Base-by-base conservation (phyloP, 1,284 basidiomycete genomes). In the Somion occarium region DNA sequence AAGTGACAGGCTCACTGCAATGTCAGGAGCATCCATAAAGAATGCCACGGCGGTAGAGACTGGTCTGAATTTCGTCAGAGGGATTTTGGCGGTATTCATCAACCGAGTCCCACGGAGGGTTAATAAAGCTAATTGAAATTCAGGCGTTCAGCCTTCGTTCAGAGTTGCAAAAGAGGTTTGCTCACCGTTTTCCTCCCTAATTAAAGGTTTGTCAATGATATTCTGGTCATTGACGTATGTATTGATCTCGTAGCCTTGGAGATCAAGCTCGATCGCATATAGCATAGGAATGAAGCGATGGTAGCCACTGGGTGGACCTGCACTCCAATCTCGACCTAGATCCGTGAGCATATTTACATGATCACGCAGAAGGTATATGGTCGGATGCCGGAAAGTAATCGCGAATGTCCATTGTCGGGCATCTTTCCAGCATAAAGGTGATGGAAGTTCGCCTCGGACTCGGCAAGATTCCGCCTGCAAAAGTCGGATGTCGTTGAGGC, bases 141-240 rank as follows among this genome's bases (percentile, higher is more conserved):
- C 3, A 43, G 34, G 7, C 52, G 12, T 52, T 54, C 20, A 55
- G 48, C 39, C 30, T 30, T n/a, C 37, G 42, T 15, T 20, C 11
- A 49, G 26, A 23, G 20, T 55, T 9, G 49, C 38, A 23, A 39
- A 39, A 20, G 20, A 15, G 5, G 5, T 4, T 3, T n/a, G 44
- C 61, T 4, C 61, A 91, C 93, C 84, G 65, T 97, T 97, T 56
- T 90, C 85, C 18, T 92, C 86, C 49, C 72, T 73, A 46, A 84
- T 74, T 24, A 85, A 70, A 1, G 93, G 92, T 56, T 87, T 88
- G 71, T 95, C 92, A 52, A 98, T 90, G 63, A 98, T 92, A 64
- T 98, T 97, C 62, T 93, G 91, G 65, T 98, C 94, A 63, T 97
- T 98, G 53, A 89, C 82, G 63, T 90, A 93, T n/a, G 91, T 67